These are phyloP conservation scores for Coemansia sp. DNA, from an alignment of 192 early-diverging fungal species.

Conservation along the genomic window DNA sequence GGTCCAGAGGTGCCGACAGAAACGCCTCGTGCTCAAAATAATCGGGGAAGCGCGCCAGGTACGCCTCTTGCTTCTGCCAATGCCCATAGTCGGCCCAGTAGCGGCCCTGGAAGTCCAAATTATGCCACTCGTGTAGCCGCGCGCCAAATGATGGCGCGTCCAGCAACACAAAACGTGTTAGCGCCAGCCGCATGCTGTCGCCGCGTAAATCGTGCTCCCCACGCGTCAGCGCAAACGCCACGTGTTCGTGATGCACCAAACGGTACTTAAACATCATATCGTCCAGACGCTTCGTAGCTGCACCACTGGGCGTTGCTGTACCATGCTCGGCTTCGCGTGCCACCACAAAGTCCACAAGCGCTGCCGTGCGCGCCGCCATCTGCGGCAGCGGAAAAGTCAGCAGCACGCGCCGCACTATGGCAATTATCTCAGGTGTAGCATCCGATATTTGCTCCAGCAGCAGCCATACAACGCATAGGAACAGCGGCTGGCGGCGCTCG, in stretches of 20 bases:
- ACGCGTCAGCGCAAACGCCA: conserved; percentile 64
- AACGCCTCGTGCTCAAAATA: conserved; percentile 72
- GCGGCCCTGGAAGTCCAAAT: conserved; percentile 61
- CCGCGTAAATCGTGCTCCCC: conserved; percentile 61
- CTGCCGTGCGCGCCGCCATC: conserved; percentile 67
- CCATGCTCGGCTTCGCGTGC: conserved; percentile 27
- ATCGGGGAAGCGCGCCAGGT: conserved; percentile 67
- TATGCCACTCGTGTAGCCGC: conserved; percentile 66
- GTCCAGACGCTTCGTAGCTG: conserved; percentile 56
- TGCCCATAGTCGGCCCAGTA: conserved; percentile 74
- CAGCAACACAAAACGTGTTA: conserved; percentile 57
- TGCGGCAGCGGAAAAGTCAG: conserved; percentile 67
- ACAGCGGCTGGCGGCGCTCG: conserved; percentile 61
- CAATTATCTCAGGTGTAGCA: conserved; percentile 20
- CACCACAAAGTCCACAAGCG: conserved; percentile 67
- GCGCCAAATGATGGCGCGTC: conserved; percentile 52
- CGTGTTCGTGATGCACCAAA: conserved; percentile 67
- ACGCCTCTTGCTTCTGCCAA: conserved; percentile 63
- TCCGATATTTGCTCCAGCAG: conserved; percentile 36
- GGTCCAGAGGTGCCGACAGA: conserved; percentile 56
- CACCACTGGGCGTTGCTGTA: conserved; percentile 15
- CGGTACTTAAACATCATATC: conserved; percentile 72
- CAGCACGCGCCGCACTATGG: conserved; percentile 63
- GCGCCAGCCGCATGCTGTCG: conserved; percentile 50
- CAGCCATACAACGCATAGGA: conserved; percentile 70